Percentiles rank a stretch among this genome's conserved stretches.
Evolutionary conservation across 805 yeast species (phyloP).

Genomic region (Kurtzmaniella fragi): DNA sequence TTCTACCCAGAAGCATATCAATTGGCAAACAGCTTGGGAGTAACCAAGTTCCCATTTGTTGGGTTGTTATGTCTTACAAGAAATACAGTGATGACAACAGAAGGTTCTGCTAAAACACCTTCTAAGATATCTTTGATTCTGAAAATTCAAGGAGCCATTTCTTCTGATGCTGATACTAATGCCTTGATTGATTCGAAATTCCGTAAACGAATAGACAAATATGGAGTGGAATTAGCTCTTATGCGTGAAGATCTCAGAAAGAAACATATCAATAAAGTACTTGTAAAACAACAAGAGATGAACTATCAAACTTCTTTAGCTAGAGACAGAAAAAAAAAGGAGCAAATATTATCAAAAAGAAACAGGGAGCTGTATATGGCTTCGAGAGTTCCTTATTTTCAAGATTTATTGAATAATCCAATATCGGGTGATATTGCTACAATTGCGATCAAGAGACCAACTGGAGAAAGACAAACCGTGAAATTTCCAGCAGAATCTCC

Average conservation of each 20-base stretch:
- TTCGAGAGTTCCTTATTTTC: conserved; percentile 23
- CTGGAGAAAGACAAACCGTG: conserved; percentile 52
- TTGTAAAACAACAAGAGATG: conserved; percentile 69
- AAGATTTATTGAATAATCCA: conserved; percentile 8
- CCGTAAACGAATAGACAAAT: conserved; percentile 44
- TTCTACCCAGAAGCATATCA: conserved; percentile 80
- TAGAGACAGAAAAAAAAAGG: conserved; percentile 54
- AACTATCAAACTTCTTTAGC: conserved; percentile 70
- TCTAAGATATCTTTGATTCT: conserved; percentile 59
- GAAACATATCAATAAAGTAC: conserved; percentile 48
- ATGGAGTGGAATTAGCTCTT: conserved; percentile 55
- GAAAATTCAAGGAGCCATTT: conserved; percentile 58
- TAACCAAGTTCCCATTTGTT: conserved; percentile 74
- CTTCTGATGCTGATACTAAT: conserved; percentile 32
- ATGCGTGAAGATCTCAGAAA: conserved; percentile 63
- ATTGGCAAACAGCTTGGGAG: conserved; percentile 68
- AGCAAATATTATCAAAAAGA: conserved; percentile 18
- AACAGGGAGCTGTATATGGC: conserved; percentile 35
- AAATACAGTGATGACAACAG: conserved; percentile 47
- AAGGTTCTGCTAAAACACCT: conserved; percentile 46
- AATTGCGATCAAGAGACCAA: conserved; percentile 62
- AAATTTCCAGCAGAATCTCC: conserved; percentile 24
- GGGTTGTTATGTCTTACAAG: conserved; percentile 72
- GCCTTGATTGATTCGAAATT: conserved; percentile 34
- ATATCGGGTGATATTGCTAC: conserved; percentile 38